phyloP scores from a whole-genome alignment of 768 basidiomycete genomes.

The Amylocystis lapponica region DNA sequence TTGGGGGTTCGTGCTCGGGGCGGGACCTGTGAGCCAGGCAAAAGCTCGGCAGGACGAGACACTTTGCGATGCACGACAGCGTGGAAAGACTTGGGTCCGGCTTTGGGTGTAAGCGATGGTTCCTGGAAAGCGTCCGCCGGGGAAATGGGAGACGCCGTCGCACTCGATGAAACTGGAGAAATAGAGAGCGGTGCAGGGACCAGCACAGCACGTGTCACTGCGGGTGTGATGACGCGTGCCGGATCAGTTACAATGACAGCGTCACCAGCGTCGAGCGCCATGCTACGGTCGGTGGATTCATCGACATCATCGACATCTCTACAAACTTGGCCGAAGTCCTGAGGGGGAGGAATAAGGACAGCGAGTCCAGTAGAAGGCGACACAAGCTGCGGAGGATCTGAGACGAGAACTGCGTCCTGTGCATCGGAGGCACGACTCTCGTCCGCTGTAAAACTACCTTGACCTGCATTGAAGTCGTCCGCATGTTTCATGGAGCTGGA shows the following conservation, averaged over 20 bases:
- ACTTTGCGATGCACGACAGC: constrained; percentile 29
- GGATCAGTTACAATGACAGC: constrained; percentile 16
- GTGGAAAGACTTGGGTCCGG: constrained; percentile 21
- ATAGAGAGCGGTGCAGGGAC: constrained; percentile 11
- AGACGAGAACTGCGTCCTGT: neutral
- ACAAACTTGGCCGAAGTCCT: neutral
- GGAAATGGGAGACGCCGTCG: constrained; percentile 1
- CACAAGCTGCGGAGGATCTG: constrained; percentile 7
- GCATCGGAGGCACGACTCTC: too few species aligned
- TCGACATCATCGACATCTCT: neutral
- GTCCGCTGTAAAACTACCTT: too few species aligned
- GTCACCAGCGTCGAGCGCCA: constrained; percentile 7
- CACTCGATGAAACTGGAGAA: constrained; percentile 3
- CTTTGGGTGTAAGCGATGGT: constrained; percentile 14
- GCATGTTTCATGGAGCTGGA: neutral
- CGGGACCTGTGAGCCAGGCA: too few species aligned
- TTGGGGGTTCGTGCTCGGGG: too few species aligned
- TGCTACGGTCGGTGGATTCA: constrained; percentile 5
- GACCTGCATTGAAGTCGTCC: neutral
- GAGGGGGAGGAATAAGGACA: constrained; percentile 8
- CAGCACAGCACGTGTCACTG: constrained; percentile 8
- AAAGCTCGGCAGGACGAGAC: too few species aligned
- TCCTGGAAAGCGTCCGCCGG: constrained; percentile 17
- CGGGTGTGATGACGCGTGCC: constrained; percentile 9
- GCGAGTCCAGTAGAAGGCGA: constrained; percentile 13